A percentile compares a stretch with the other conserved stretches of the same genome.
phyloP scores from a whole-genome alignment of 305 asterid genomes.

The Salvia sclarea region DNA sequence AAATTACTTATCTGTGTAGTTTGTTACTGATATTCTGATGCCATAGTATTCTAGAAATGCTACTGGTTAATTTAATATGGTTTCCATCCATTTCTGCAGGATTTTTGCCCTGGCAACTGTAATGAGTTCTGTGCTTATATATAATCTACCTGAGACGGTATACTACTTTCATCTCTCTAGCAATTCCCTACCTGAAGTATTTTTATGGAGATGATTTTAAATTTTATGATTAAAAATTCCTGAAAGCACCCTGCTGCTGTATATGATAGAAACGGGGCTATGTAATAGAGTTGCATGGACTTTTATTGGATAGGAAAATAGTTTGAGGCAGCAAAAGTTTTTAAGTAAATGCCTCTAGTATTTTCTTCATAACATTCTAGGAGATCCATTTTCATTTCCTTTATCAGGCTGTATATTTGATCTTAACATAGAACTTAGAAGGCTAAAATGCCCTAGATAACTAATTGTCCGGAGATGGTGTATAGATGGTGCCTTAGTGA shows the following conservation, averaged over 20 bases:
- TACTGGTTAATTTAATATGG: constrained; percentile 21
- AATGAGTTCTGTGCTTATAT: constrained; percentile 93
- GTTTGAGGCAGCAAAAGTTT: background rate
- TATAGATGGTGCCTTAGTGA: background rate
- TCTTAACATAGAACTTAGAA: background rate
- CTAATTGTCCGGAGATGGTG: background rate
- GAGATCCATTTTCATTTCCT: background rate
- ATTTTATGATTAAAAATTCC: background rate
- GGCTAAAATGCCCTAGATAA: background rate
- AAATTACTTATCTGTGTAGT: background rate
- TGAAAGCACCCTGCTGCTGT: constrained; percentile 10
- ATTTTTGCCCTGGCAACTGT: constrained; percentile 96
- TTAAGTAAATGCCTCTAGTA: background rate
- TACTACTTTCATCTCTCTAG: constrained; percentile 37
- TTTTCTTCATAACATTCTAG: background rate
- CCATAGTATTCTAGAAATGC: background rate
- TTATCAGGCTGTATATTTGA: background rate
- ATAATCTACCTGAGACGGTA: constrained; percentile 98
- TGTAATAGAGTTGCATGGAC: background rate
- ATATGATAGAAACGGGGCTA: constrained; percentile 1
- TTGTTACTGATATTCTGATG: background rate
- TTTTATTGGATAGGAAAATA: constrained; percentile 9
- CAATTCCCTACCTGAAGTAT: background rate
- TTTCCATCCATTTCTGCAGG: constrained; percentile 48
- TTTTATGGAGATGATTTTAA: constrained; percentile 16